A percentile compares a stretch with the other conserved stretches of the same genome.
Evolutionary conservation across 345 rosid genomes (phyloP).

Genomic region (Linum trigynum): DNA sequence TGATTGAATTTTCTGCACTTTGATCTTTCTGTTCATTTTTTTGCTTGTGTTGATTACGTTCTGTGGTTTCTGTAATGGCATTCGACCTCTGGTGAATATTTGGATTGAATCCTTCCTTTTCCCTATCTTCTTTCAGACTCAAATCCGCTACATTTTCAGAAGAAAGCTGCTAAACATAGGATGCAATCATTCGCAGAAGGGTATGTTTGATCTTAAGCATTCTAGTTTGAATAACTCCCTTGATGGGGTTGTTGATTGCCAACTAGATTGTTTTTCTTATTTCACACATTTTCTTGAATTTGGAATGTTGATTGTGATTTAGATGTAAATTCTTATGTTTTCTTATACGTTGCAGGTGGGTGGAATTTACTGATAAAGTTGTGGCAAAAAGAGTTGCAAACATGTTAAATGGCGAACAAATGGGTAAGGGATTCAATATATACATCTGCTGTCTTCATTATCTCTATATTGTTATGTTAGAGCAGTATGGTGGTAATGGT

Average conservation of each 20-base stretch:
- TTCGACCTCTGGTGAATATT: neutral
- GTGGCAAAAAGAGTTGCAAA: constrained; percentile 74
- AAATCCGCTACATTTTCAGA: constrained; percentile 28
- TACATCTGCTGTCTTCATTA: neutral
- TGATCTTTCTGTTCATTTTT: too few relatives aligned
- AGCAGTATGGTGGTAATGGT: constrained; percentile 26
- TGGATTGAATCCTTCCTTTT: constrained; percentile 4
- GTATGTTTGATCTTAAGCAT: constrained; percentile 24
- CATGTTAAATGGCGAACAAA: constrained; percentile 83
- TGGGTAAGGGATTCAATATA: constrained; percentile 35
- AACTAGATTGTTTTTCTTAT: neutral
- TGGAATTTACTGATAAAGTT: constrained; percentile 70
- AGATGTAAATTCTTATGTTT: neutral
- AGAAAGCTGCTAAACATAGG: constrained; percentile 43
- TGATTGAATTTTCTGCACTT: constrained; percentile 9
- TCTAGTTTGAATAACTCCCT: neutral
- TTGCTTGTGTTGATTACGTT: neutral
- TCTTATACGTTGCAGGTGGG: constrained; percentile 56
- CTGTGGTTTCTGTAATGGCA: neutral
- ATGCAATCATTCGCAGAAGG: constrained; percentile 70
- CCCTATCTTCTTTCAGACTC: constrained; percentile 33
- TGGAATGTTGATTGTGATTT: constrained; percentile 2
- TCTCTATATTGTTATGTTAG: constrained; percentile 10
- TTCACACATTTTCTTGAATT: neutral
- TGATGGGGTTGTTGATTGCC: neutral